phyloP scores from a whole-genome alignment of 2,329 filamentous ascomycete species.

The Trichophyton verrucosum region DNA sequence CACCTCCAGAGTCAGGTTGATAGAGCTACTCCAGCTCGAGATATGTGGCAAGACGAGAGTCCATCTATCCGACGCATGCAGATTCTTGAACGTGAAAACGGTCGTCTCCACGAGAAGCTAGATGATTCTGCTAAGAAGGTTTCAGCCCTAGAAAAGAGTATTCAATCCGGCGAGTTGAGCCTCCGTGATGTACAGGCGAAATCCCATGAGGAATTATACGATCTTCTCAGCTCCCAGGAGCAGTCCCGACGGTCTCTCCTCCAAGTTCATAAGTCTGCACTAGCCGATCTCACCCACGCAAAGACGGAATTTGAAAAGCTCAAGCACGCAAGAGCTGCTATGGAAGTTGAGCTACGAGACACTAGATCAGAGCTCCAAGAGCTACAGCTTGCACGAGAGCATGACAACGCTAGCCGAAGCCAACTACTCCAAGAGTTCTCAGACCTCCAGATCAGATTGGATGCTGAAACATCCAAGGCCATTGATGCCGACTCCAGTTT shows the following conservation, averaged over 20 bases:
- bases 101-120: conserved; percentile 79
- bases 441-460: conserved; percentile 83
- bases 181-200: conserved; percentile 84
- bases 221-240: conserved; percentile 85
- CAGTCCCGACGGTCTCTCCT: conserved; percentile 71
- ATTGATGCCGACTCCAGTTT: conserved; percentile 75
- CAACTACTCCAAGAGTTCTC: conserved; percentile 86
- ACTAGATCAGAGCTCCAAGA: conserved; percentile 72
- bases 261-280: conserved; percentile 70
- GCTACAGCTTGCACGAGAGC: conserved; percentile 62
- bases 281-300: conserved; percentile 73
- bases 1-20: conserved; percentile 83
- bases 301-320: conserved; percentile 79
- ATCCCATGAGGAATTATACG: conserved; percentile 87
- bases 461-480: conserved; percentile 74
- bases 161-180: conserved; percentile 76
- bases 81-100: conserved; percentile 86
- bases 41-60: conserved; percentile 57
- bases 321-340: conserved; percentile 62
- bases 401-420: conserved; percentile 74
- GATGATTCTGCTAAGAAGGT: conserved; percentile 91
- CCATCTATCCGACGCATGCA: conserved; percentile 70
- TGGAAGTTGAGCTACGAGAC: conserved; percentile 83
- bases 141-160: conserved; percentile 72
- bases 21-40: conserved; percentile 49